Evolutionary conservation across 2,329 filamentous ascomycete genomes (phyloP), one percentile per base, ranked within the genome.

Genomic region (Macrophomina pseudophaseolina): DNA sequence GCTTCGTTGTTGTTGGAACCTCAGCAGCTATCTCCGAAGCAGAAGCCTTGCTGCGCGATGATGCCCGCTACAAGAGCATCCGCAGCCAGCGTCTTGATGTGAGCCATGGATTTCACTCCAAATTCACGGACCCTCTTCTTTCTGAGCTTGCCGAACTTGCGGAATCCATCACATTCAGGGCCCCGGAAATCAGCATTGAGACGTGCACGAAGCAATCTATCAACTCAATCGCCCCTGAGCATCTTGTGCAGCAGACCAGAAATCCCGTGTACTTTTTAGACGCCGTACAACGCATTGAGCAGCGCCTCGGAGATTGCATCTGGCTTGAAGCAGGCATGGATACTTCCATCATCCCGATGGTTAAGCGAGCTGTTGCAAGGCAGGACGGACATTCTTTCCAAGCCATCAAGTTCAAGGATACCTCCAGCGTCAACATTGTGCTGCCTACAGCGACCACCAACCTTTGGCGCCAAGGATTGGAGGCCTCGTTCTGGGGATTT

Each of bases 271-370:
- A 70, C 58, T 75, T 76, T 40, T 59, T 35, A 18, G 59, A 70
- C 3, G 70, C 70, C 5, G 53, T 72, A 4, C 33, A 60, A 11
- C 38, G 69, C 14, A 42, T 72, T 3, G 66, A 66, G 32, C 42
- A 68, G 1, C 59, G 69, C 6, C 68, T 73, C 14, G 66, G 69
- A 0, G 23, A 62, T 2, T 72, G 70, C 33, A 68, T 73, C 12
- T 80, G 72, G 72, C 69, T 80, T 4, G 78, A 80, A 60, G 77
- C 76, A 8, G 78, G 78, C 1, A 68, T 70, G 11, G 68, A 63
- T 38, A 48, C 69, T 2, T 33, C 66, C 16, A 66, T 68, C 30
- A 68, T 70, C 8, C 14, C 65, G 28, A 66, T 69, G 65, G 60
- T 51, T 6, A 60, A 53, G 42, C 14, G 66, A n/a, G 63, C 65